These are phyloP conservation scores for Aspergillus ostianus DNA, from an alignment of 495 filamentous ascomycete genomes.

Conservation along the genomic window DNA sequence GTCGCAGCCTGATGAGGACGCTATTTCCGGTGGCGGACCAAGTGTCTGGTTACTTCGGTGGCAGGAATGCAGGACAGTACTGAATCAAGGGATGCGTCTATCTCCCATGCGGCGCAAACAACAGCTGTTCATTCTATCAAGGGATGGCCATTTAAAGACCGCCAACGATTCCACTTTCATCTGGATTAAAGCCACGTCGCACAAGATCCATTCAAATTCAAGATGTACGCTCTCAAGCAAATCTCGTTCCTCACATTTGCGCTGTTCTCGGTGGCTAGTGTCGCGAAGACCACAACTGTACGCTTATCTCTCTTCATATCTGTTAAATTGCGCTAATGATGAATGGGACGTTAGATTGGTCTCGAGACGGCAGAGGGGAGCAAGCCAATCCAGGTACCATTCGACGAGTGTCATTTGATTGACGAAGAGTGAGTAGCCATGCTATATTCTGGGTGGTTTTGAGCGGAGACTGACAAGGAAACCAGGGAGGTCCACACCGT, in stretches of 20 bases:
- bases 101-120: not conserved
- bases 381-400: conserved; percentile 6
- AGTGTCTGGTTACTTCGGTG: too few species aligned
- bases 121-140: not conserved
- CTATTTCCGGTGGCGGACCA: too few species aligned
- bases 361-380: conserved; percentile 13
- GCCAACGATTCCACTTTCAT: not conserved
- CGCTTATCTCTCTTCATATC: not conserved
- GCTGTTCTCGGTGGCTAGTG: not conserved
- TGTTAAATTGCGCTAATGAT: not conserved
- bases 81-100: not conserved
- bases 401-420: conserved; percentile 11
- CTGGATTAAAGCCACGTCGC: not conserved
- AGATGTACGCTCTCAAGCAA: not conserved
- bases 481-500: not conserved
- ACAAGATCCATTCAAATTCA: not conserved
- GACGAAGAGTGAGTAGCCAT: conserved; percentile 12
- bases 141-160: not conserved
- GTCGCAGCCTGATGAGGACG: too few species aligned
- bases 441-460: not conserved
- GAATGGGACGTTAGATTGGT: conserved; percentile 7
- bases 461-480: not conserved
- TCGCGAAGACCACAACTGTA: not conserved
- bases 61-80: not conserved
- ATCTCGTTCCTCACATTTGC: not conserved